phyloP scores from a whole-genome alignment of 2,329 filamentous ascomycete genomes.

The Fusarium stilboides region DNA sequence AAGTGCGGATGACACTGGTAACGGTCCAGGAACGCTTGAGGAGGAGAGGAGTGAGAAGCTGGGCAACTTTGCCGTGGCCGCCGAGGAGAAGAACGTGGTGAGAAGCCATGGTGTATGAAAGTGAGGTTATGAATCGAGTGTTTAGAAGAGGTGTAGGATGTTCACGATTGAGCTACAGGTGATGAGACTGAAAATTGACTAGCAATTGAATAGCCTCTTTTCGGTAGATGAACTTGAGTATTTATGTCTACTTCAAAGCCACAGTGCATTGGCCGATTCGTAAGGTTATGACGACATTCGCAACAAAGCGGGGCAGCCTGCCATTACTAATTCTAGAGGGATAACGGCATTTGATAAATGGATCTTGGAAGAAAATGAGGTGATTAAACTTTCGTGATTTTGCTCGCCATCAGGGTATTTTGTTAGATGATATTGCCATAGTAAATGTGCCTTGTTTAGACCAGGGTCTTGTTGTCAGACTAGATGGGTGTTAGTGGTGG shows the following conservation, averaged over 20 bases:
- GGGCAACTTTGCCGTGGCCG: constrained; percentile 85
- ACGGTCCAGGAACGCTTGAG: constrained; percentile 82
- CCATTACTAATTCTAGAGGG: constrained; percentile 34
- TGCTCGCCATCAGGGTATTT: constrained; percentile 19
- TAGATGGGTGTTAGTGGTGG: constrained; percentile 10
- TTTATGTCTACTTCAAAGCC: constrained; percentile 17
- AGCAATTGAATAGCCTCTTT: neutral
- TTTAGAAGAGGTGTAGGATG: neutral
- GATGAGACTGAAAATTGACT: neutral
- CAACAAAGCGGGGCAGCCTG: constrained; percentile 28
- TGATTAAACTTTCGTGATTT: constrained; percentile 6
- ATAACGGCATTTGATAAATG: constrained; percentile 20
- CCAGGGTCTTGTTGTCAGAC: constrained; percentile 2
- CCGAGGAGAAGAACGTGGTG: constrained; percentile 80
- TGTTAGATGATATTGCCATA: constrained; percentile 2
- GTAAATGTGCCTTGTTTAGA: neutral
- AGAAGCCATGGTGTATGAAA: constrained; percentile 50
- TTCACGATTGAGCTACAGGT: neutral
- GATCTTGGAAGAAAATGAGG: neutral
- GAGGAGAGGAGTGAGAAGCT: constrained; percentile 82
- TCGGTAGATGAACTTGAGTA: neutral
- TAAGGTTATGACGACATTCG: constrained; percentile 41
- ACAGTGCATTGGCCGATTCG: constrained; percentile 8
- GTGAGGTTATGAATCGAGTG: neutral
- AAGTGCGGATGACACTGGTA: constrained; percentile 81